Evolutionary conservation across 768 basidiomycete species (phyloP).

Genomic region (Phylloporus sp.): DNA sequence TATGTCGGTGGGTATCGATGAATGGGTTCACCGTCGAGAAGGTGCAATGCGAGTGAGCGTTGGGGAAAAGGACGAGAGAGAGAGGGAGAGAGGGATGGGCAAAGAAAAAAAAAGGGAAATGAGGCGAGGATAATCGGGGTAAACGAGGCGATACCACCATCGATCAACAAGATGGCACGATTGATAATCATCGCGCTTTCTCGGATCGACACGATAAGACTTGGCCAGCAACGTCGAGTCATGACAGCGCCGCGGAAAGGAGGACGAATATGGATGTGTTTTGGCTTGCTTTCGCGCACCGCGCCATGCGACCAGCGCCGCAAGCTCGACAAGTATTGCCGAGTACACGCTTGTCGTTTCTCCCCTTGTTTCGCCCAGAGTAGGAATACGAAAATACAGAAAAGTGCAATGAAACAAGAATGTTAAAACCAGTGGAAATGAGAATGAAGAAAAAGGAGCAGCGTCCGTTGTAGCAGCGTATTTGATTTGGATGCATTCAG

Average conservation of each 20-base stretch:
- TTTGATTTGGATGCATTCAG: slow-evolving; percentile 21
- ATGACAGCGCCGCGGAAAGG: slow-evolving; percentile 27
- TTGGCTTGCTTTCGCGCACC: slow-evolving; percentile 25
- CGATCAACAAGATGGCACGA: slow-evolving; percentile 44
- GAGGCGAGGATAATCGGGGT: slow-evolving; percentile 19
- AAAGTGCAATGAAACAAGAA: slow-evolving; percentile 31
- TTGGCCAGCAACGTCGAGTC: slow-evolving; percentile 39
- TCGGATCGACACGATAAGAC: slow-evolving; percentile 33
- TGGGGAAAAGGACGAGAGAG: slow-evolving; percentile 15
- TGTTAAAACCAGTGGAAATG: slow-evolving; percentile 26
- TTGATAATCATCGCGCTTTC: slow-evolving; percentile 26
- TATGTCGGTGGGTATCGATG: slow-evolving; percentile 20
- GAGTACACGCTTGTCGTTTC: slow-evolving; percentile 13
- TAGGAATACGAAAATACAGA: slow-evolving; percentile 33
- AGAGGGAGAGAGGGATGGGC: slow-evolving; percentile 15
- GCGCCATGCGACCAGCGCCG: slow-evolving; percentile 35
- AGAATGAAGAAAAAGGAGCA: slow-evolving; percentile 34
- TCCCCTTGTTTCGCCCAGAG: slow-evolving; percentile 25
- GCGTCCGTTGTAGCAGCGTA: slow-evolving; percentile 23
- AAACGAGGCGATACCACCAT: slow-evolving; percentile 32
- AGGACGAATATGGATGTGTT: slow-evolving; percentile 8
- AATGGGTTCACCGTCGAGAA: slow-evolving; percentile 24
- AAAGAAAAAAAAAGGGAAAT: slow-evolving; percentile 24
- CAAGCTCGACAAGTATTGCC: slow-evolving; percentile 25
- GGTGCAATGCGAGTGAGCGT: slow-evolving; percentile 19